Conservation (phyloP, 768 basidiomycete species). For the Phaeotremella skinneri region DNA sequence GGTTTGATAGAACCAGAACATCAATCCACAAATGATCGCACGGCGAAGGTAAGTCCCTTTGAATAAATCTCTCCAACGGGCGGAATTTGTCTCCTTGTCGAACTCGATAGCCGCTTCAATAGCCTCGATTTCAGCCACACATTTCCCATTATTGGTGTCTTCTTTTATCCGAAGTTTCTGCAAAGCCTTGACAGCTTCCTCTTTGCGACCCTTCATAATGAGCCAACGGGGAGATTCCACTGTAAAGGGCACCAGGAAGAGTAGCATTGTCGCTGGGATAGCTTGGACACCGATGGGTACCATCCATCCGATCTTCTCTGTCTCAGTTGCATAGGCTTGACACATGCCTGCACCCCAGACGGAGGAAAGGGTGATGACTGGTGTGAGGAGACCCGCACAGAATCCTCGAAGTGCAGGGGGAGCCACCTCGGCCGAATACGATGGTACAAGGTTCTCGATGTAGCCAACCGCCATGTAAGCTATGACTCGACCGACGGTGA, state of each 20-base stretch:
- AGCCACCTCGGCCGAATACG: conserved; percentile 28
- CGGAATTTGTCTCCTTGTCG: conserved; percentile 8
- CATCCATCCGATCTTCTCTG: conserved; percentile 19
- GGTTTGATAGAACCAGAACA: conserved; percentile 17
- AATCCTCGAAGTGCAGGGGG: conserved; percentile 23
- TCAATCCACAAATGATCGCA: conserved; percentile 2
- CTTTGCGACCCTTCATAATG: conserved; percentile 42
- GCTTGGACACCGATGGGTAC: conserved; percentile 43
- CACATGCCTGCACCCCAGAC: conserved; percentile 23
- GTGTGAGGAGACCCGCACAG: conserved; percentile 17
- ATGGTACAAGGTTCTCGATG: conserved; percentile 23
- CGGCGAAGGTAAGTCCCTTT: conserved; percentile 8
- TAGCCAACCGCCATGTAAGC: conserved; percentile 25
- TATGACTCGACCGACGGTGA: conserved; percentile 26
- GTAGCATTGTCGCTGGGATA: conserved; percentile 26
- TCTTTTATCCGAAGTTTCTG: conserved; percentile 14
- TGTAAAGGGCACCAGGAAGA: conserved; percentile 36
- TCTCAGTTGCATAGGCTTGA: conserved; percentile 21
- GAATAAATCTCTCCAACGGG: conserved; percentile 23
- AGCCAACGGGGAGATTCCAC: conserved; percentile 50
- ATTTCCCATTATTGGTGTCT: conserved; percentile 13
- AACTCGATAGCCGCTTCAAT: conserved; percentile 28
- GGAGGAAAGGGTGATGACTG: conserved; percentile 4
- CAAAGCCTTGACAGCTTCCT: conserved; percentile 23
- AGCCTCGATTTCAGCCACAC: conserved; percentile 22